Evolutionary conservation across 176 grass and related monocot genomes (phyloP).

Genomic region (sorghum (Sorghum bicolor)): Sorghum_bicolor_NCBIv3 NC_012872.2:67259001-67259500

Average conservation of each 20-base stretch:
- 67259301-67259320: no score
- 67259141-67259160: background rate
- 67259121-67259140: background rate
- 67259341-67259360: no score
- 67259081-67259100: background rate
- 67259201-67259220: background rate
- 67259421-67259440: background rate
- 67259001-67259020: background rate
- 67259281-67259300: background rate
- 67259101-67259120: background rate
- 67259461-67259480: background rate
- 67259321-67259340: no score
- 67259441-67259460: background rate
- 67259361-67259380: no score
- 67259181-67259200: background rate
- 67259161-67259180: background rate
- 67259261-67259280: background rate
- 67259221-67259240: background rate
- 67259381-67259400: background rate
- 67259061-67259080: background rate
- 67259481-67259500: background rate
- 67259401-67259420: background rate
- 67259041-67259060: background rate
- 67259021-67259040: slow-evolving; percentile 16
- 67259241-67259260: background rate